phyloP scores from a whole-genome alignment of 225 moss, liverwort and hornwort genomes.

The Polytrichum commune region DNA sequence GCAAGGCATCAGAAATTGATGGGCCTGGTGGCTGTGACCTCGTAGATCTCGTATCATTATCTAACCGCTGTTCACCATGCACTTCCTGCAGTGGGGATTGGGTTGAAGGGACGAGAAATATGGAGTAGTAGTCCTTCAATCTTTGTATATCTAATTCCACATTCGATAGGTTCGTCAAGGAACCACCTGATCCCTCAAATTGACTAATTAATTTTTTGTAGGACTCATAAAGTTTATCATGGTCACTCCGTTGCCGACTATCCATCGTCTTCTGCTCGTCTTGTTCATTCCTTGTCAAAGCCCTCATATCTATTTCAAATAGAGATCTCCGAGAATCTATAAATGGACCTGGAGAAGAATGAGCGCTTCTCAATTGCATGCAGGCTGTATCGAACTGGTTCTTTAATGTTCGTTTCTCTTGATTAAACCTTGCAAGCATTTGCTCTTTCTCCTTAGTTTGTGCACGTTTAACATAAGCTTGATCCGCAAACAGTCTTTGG shows the following conservation, averaged over 20 bases:
- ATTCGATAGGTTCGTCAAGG: constrained; percentile 10
- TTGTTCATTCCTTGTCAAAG: background rate
- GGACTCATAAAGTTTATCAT: constrained; percentile 30
- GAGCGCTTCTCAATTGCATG: constrained; percentile 8
- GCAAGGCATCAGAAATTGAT: constrained; percentile 19
- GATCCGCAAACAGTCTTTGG: constrained; percentile 2
- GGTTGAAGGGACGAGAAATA: constrained; percentile 4
- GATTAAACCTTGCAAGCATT: constrained; percentile 4
- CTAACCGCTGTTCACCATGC: constrained; percentile 13
- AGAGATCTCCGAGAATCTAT: constrained; percentile 10
- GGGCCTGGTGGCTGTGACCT: constrained; percentile 5
- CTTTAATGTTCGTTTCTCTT: constrained; percentile 19
- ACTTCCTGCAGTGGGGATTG: constrained; percentile 21
- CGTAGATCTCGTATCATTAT: constrained; percentile 6
- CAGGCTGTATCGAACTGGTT: constrained; percentile 11
- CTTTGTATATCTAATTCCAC: constrained; percentile 30
- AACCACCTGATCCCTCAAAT: constrained; percentile 2
- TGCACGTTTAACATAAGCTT: constrained; percentile 11
- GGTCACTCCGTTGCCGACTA: constrained; percentile 34
- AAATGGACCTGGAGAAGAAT: constrained; percentile 2
- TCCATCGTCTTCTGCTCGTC: constrained; percentile 21
- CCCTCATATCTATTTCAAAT: constrained; percentile 2
- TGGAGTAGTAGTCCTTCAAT: constrained; percentile 24
- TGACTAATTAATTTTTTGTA: background rate
- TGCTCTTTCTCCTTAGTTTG: constrained; percentile 27